Base-by-base conservation (phyloP, 1,284 basidiomycete genomes). In the Moesziomyces antarcticus region DNA sequence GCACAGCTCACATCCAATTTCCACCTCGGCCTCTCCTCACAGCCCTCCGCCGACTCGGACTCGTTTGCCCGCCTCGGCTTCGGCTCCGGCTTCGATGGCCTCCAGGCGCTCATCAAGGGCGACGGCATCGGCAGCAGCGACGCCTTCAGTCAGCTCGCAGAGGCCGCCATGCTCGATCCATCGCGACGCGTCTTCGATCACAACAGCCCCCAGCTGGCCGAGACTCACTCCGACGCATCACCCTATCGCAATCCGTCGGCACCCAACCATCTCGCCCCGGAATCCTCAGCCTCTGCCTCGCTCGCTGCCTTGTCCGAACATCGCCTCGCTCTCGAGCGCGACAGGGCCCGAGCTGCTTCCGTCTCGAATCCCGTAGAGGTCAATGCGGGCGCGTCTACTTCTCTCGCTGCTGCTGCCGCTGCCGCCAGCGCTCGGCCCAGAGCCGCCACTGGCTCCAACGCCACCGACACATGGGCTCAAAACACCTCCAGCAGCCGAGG, bases 391-490 rank as follows among this genome's bases (percentile, higher is more conserved):
- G 42, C 54, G 5, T 65, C 61, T 4, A 21, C 67, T 8, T 66
- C 56, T 16, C 40, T 65, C 10, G 22, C 63, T 4, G 56, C 63
- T 5, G 62, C 59, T 8, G 58, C 59, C 0, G 62, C 52, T 3
- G 59, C 60, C 14, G 48, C 65, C 7, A 41, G 53, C 21, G 48
- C 49, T 3, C 27, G 75, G 37, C 75, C 75, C n/a, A 55, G 75
- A 49, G 75, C 75, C 20, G 71, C 75, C 18, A 73, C 75, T 1
- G 67, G 74, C 49, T 62, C 67, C 3, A 53, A 56, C 20, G 48
- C 56, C 9, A 48, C 65, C 65, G 85, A 85, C n/a, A 75, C 69
- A 11, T 87, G 86, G 87, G 81, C 86, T 5, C 85, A 85, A 10
- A 66, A 76, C 59, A 63, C 86, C 21, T 85, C 85, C 0, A 75